A percentile compares a stretch with the other conserved stretches of the same genome.
Conservation (phyloP, 176 grass and related monocot species). For the Phyllostachys edulis region DNA sequence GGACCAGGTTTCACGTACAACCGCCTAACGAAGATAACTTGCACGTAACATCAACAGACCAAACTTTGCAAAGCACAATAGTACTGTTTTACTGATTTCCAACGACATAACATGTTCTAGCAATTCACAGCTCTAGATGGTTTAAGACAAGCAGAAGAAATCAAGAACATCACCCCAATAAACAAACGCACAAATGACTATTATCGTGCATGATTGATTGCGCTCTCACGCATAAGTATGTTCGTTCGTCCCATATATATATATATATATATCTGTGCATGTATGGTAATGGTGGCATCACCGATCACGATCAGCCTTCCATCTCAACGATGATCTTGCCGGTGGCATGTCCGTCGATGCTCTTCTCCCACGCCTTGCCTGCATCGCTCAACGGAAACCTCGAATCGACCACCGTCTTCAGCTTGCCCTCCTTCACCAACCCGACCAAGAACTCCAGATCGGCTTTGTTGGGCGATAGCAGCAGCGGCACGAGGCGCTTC, state of each 20-base stretch:
- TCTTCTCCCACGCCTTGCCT: constrained; percentile 55
- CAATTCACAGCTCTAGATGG: not conserved
- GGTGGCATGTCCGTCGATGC: constrained; percentile 64
- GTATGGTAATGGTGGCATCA: not conserved
- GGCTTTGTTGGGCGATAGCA: constrained; percentile 21
- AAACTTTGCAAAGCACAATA: not conserved
- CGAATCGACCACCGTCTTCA: constrained; percentile 61
- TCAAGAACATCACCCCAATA: not conserved
- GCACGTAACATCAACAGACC: not conserved
- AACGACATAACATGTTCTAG: not conserved
- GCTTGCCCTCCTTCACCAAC: constrained; percentile 49
- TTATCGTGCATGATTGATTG: not conserved
- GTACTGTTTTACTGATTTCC: not conserved
- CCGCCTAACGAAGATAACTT: not conserved
- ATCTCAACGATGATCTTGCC: constrained; percentile 70
- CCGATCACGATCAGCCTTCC: not conserved
- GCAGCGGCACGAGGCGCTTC: constrained; percentile 53
- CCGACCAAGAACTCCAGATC: constrained; percentile 65
- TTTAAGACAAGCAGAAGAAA: not conserved
- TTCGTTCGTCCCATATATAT: not conserved
- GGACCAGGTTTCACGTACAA: not conserved
- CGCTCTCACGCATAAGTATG: too few species aligned
- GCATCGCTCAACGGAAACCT: constrained; percentile 42
- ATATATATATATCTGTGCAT: not conserved
- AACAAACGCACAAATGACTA: not conserved